A percentile compares a stretch with the other conserved stretches of the same genome.
These are phyloP conservation scores for Viola pubescens DNA, from an alignment of 441 rosid genomes.

Conservation along the genomic window DNA sequence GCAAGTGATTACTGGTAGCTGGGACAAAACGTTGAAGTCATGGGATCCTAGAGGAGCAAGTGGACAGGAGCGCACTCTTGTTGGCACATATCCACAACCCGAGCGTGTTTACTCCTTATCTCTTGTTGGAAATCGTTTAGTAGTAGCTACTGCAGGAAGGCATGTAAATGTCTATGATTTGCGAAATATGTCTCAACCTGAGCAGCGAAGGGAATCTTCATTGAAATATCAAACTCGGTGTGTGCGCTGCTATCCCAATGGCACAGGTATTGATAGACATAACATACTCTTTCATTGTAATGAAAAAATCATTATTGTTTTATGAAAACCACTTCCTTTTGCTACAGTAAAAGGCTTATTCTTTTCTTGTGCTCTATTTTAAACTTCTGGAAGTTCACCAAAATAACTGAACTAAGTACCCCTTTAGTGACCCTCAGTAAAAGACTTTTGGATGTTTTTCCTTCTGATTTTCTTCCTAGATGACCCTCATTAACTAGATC, in stretches of 20 bases:
- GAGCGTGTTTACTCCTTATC: constrained; percentile 91
- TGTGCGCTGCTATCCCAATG: constrained; percentile 93
- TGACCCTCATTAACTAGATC: constrained; percentile 14
- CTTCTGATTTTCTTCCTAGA: background rate
- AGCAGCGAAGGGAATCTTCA: constrained; percentile 93
- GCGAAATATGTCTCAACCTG: constrained; percentile 97
- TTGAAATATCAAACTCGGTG: constrained; percentile 93
- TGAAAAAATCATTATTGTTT: background rate
- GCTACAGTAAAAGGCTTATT: background rate
- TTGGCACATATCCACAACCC: constrained; percentile 83
- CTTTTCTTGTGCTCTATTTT: background rate
- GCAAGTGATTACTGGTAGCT: constrained; percentile 90
- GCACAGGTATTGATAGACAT: constrained; percentile 52
- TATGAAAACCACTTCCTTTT: background rate
- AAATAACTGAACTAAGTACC: background rate
- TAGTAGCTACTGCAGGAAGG: constrained; percentile 91
- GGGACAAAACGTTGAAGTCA: constrained; percentile 91
- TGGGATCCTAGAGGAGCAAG: constrained; percentile 99
- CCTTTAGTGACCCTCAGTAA: too few relatives aligned
- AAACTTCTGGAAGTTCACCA: background rate
- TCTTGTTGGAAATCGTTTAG: constrained; percentile 83
- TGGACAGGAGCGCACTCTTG: constrained; percentile 81
- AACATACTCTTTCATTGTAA: background rate
- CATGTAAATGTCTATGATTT: constrained; percentile 90
- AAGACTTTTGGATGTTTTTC: background rate